These are phyloP conservation scores for Saccharum hybrid DNA, from an alignment of 202 grass and related monocot species.

Conservation along the genomic window DNA sequence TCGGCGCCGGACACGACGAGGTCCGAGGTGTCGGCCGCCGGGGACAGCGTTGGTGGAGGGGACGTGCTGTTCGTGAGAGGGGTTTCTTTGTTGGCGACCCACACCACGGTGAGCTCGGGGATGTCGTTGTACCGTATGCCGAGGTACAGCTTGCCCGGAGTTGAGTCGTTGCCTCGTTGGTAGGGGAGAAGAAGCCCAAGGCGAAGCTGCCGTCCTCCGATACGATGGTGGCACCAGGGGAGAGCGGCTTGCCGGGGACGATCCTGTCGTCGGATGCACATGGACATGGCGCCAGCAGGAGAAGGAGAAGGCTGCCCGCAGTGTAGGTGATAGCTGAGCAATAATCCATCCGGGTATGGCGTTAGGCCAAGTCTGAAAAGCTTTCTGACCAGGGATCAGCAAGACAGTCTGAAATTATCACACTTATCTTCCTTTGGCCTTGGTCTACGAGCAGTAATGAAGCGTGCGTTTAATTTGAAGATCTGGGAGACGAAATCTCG, in stretches of 20 bases:
- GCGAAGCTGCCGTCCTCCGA: conserved; percentile 5
- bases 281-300: no score
- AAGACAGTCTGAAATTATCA: no score
- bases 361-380: no score
- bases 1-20: background rate
- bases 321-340: no score
- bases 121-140: conserved; percentile 7
- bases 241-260: conserved; percentile 7
- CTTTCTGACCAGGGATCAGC: no score
- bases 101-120: background rate
- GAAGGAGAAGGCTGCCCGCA: no score
- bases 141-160: background rate
- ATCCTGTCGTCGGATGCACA: conserved; percentile 26
- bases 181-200: conserved; percentile 14
- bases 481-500: background rate
- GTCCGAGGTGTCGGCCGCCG: background rate
- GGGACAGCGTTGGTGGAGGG: background rate
- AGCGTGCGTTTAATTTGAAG: background rate
- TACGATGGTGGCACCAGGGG: background rate
- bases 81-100: conserved; percentile 4
- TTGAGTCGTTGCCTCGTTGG: background rate
- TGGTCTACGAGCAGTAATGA: no score
- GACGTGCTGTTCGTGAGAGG: background rate
- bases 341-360: no score
- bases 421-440: no score